Percentiles rank a stretch among this genome's conserved stretches.
phyloP scores from a whole-genome alignment of 768 basidiomycete species.

The Tylopilus intermedius region DNA sequence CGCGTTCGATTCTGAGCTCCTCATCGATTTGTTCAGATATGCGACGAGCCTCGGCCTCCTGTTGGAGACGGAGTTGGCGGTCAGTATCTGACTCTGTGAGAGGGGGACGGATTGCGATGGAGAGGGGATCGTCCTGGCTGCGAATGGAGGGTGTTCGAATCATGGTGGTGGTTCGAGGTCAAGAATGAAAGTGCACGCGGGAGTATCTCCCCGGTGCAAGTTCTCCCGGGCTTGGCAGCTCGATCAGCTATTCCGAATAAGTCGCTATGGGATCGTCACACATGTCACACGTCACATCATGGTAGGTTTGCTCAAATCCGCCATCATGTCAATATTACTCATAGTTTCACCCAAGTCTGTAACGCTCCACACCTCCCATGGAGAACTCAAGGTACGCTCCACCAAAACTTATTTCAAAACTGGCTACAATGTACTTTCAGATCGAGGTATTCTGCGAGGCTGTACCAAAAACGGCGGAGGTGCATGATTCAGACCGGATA shows the following conservation, averaged over 20 bases:
- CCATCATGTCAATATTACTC: slow-evolving; percentile 19
- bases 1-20: slow-evolving; percentile 65
- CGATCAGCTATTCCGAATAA: neutral
- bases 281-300: slow-evolving; percentile 28
- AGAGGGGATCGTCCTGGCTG: slow-evolving; percentile 72
- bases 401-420: neutral
- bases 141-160: slow-evolving; percentile 70
- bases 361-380: slow-evolving; percentile 89
- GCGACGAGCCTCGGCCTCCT: slow-evolving; percentile 70
- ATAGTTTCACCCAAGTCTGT: slow-evolving; percentile 59
- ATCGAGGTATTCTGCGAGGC: slow-evolving; percentile 97
- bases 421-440: slow-evolving; percentile 26
- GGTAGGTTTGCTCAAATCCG: slow-evolving; percentile 23
- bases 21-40: slow-evolving; percentile 82
- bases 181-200: slow-evolving; percentile 14
- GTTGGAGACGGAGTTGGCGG: slow-evolving; percentile 52
- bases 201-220: neutral
- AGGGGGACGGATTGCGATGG: slow-evolving; percentile 62
- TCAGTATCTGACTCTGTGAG: slow-evolving; percentile 61
- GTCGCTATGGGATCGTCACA: slow-evolving; percentile 12
- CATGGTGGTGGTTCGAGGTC: slow-evolving; percentile 36
- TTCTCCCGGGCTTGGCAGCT: neutral
- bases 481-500: slow-evolving; percentile 27
- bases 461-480: slow-evolving; percentile 92
- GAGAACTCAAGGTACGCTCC: slow-evolving; percentile 79